phyloP scores from a whole-genome alignment of 768 basidiomycete genomes.

The Chlorophyllum brunneum region DNA sequence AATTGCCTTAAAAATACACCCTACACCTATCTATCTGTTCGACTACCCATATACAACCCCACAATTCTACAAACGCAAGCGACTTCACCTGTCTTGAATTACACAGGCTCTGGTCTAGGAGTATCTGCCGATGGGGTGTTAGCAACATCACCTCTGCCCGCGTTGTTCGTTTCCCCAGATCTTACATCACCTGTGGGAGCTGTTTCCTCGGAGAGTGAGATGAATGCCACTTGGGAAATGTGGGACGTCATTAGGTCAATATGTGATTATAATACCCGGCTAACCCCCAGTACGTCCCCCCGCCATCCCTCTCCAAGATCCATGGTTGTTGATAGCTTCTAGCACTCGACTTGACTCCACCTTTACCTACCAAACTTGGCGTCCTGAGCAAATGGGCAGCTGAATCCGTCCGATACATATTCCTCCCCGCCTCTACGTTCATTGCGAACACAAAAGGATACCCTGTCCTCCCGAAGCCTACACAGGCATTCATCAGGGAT shows the following conservation, averaged over 20 bases:
- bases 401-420: constrained; percentile 86
- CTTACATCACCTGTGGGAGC: constrained; percentile 21
- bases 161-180: constrained; percentile 32
- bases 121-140: constrained; percentile 9
- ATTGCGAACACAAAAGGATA: constrained; percentile 96
- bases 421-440: constrained; percentile 86
- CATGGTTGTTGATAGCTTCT: constrained; percentile 10
- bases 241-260: constrained; percentile 94
- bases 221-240: constrained; percentile 92
- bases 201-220: constrained; percentile 42
- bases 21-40: constrained; percentile 76
- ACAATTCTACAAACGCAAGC: constrained; percentile 40
- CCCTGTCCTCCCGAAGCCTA: constrained; percentile 91
- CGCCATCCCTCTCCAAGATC: background rate
- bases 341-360: constrained; percentile 92
- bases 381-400: constrained; percentile 88
- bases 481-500: constrained; percentile 86
- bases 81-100: constrained; percentile 12
- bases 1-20: constrained; percentile 67
- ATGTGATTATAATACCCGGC: constrained; percentile 76
- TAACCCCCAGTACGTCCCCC: constrained; percentile 60
- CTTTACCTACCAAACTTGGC: constrained; percentile 73
- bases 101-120: constrained; percentile 11
- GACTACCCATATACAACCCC: constrained; percentile 80
- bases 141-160: constrained; percentile 24